Conservation (phyloP, 331 rosid species). For the Quercus phellos region DNA sequence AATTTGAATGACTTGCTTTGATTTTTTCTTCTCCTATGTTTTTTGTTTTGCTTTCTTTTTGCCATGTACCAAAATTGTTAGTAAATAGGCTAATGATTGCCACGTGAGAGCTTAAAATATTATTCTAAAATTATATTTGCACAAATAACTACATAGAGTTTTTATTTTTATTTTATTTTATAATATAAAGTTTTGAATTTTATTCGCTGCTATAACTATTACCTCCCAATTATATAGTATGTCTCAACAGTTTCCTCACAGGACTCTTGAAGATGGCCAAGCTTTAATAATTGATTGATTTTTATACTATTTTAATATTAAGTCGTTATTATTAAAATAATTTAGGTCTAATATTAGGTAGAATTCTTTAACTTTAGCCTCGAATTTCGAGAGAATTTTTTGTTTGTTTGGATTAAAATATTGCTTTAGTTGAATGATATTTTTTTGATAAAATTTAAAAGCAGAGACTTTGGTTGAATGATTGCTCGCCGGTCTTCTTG, state of each 20-base stretch:
- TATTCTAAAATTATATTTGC: neutral
- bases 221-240: neutral
- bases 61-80: too few species aligned
- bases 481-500: slow-evolving; percentile 18
- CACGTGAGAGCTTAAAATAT: neutral
- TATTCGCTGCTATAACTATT: neutral
- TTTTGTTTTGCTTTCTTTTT: neutral
- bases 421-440: slow-evolving; percentile 10
- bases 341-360: slow-evolving; percentile 39
- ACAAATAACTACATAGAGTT: neutral
- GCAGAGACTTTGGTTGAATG: slow-evolving; percentile 7
- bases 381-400: slow-evolving; percentile 47
- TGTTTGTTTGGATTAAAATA: slow-evolving; percentile 36
- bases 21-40: neutral
- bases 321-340: slow-evolving; percentile 23
- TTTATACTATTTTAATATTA: slow-evolving; percentile 12
- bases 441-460: too few species aligned
- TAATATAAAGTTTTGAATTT: neutral
- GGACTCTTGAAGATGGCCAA: slow-evolving; percentile 21
- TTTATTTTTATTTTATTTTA: too few species aligned
- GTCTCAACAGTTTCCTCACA: neutral
- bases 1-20: neutral
- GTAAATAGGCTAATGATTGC: too few species aligned
- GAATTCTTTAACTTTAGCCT: slow-evolving; percentile 44
- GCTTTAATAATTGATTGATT: neutral